Evolutionary conservation across 495 filamentous ascomycete species (phyloP).

Genomic region (Glarea lozoyensis): DNA sequence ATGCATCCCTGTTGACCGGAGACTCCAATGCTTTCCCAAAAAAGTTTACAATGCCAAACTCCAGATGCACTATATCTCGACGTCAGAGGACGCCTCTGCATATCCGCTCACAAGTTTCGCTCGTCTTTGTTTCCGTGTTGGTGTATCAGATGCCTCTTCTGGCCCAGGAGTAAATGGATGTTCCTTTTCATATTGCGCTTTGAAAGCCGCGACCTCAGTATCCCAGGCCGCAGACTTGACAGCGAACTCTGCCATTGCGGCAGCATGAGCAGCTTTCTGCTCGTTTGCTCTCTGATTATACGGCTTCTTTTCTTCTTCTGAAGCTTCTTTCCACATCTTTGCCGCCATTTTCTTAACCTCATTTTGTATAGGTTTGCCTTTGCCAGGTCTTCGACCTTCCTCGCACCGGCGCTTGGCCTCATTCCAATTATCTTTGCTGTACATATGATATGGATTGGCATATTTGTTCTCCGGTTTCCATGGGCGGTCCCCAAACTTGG

Average conservation of each 20-base stretch:
- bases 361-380: conserved; percentile 61
- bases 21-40: conserved; percentile 6
- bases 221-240: conserved; percentile 61
- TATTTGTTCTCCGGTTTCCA: conserved; percentile 58
- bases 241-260: conserved; percentile 48
- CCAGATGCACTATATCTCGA: conserved; percentile 9
- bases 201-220: conserved; percentile 45
- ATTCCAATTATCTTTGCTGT: conserved; percentile 72
- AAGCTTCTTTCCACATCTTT: conserved; percentile 78
- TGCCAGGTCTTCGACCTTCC: conserved; percentile 50
- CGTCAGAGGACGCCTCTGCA: conserved; percentile 20
- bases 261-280: conserved; percentile 54
- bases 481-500: conserved; percentile 64
- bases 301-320: conserved; percentile 57
- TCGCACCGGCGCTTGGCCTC: conserved; percentile 66
- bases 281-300: conserved; percentile 64
- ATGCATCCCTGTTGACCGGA: neutral
- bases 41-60: conserved; percentile 10
- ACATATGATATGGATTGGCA: conserved; percentile 67
- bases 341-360: conserved; percentile 76
- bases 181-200: conserved; percentile 51
- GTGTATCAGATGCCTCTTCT: conserved; percentile 23
- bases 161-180: conserved; percentile 39
- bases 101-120: conserved; percentile 22
- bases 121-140: conserved; percentile 18